Base-by-base conservation (phyloP, 495 filamentous ascomycete genomes). In the Penicillium nucicola region DNA sequence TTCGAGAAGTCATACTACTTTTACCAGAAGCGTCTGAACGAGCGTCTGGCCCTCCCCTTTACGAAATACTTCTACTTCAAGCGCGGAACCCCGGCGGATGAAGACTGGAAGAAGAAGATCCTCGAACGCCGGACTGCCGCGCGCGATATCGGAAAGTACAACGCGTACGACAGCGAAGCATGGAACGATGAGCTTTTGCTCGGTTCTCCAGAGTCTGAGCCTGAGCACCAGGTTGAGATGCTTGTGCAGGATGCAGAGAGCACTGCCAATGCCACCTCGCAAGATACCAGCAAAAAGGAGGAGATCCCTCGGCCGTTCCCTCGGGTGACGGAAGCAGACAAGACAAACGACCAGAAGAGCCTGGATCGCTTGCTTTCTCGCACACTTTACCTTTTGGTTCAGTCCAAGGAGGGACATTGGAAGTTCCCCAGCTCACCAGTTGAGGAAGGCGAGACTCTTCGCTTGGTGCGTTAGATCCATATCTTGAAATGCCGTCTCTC, bases 1-100 rank as follows among this genome's bases (percentile, higher is more conserved):
- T 97, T 99, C 69, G 93, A 99, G 70, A 86, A 89, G 66, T 77
- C 92, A 43, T 97, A 81, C 75, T 93, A 85, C 76, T 89, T 97
- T 67, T 99, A 99, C 76, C 93, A 99, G 72, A 89, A 89, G 52
- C 90, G 93, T 11, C 79, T 99, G 45, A 96, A 99, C 70, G 93
- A 99, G 75, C 90, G 93, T 10, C 77, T 96, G 25, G 82, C 84
- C 10, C 78, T 92, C 8, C 92, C 92, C 2, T 99, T 99, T 75
- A 87, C 86, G 14, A 82, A 87, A 44, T 90, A 88, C 66, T 93
- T 97, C 71, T 99, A 95, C 80, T 95, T 90, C 86, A 95, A 95
- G 77, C 85, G 84, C 55, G 90, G 86, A 58, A 95, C 92, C 0
- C 84, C 90, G 0, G 74, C 81, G 5, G 89, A 95, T 57, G 74